phyloP scores from a whole-genome alignment of 2,329 filamentous ascomycete species.

The Monosporascus sp. region DNA sequence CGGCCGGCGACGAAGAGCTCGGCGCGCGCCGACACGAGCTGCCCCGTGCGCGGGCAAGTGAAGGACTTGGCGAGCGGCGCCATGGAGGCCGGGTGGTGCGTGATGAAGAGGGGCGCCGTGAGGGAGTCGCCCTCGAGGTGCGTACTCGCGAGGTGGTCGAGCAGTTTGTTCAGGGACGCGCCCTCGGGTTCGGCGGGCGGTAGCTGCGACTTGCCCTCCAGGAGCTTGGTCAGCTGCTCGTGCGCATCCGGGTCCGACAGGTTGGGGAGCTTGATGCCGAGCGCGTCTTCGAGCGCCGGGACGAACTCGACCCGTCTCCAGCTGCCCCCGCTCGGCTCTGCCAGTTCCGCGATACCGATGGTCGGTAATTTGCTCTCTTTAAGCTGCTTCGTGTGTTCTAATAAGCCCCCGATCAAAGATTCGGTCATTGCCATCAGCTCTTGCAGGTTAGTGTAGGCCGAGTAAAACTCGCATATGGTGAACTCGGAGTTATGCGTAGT shows the following conservation, averaged over 20 bases:
- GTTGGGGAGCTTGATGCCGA: conserved; percentile 62
- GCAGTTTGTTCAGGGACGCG: conserved; percentile 56
- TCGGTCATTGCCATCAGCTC: conserved; percentile 75
- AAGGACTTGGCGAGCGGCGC: conserved; percentile 89
- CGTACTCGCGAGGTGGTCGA: conserved; percentile 71
- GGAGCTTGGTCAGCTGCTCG: conserved; percentile 46
- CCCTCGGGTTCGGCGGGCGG: conserved; percentile 47
- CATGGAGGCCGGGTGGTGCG: conserved; percentile 82
- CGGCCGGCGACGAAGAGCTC: conserved; percentile 77
- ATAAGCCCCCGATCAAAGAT: conserved; percentile 58
- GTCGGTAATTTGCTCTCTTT: conserved; percentile 38
- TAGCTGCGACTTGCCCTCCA: conserved; percentile 60
- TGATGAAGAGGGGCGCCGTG: conserved; percentile 72
- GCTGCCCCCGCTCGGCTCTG: conserved; percentile 41
- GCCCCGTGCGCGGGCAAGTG: conserved; percentile 59
- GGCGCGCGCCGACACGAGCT: conserved; percentile 72
- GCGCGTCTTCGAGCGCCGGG: conserved; percentile 64
- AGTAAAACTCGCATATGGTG: conserved; percentile 96
- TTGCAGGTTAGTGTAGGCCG: conserved; percentile 71
- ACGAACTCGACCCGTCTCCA: conserved; percentile 77
- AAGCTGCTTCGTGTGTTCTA: conserved; percentile 42
- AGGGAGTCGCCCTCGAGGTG: conserved; percentile 76
- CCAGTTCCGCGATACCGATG: conserved; percentile 44
- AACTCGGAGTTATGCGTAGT: conserved; percentile 95
- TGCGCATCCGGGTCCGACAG: conserved; percentile 52